These are phyloP conservation scores for Ogataea paraovalis DNA, from an alignment of 805 yeast species.

Conservation along the genomic window DNA sequence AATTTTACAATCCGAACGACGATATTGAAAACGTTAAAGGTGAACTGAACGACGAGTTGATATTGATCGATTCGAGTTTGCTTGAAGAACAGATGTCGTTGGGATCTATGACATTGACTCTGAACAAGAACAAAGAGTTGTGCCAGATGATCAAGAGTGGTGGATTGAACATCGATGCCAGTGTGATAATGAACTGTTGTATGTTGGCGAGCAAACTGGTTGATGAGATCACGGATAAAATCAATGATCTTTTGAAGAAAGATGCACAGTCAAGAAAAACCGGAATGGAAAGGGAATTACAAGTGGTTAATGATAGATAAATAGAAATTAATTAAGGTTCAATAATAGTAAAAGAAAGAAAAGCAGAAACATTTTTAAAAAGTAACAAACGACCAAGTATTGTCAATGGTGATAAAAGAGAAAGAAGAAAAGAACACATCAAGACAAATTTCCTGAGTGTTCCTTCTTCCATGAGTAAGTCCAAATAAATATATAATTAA, in stretches of 20 bases:
- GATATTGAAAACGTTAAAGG: constrained; percentile 71
- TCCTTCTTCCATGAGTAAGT: background rate
- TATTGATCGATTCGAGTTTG: constrained; percentile 69
- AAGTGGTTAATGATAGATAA: constrained; percentile 31
- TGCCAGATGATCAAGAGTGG: constrained; percentile 91
- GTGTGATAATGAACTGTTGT: constrained; percentile 62
- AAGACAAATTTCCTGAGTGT: background rate
- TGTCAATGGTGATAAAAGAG: too few species aligned
- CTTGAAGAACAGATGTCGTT: constrained; percentile 74
- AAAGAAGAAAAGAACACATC: background rate
- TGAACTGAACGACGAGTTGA: constrained; percentile 53
- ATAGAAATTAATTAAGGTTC: background rate
- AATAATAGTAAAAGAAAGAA: background rate
- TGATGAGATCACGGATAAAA: constrained; percentile 57
- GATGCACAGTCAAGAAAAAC: constrained; percentile 39
- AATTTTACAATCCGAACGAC: constrained; percentile 70
- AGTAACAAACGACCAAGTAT: background rate
- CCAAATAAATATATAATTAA: background rate
- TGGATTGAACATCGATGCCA: constrained; percentile 77
- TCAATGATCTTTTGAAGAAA: constrained; percentile 48
- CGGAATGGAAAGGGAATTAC: constrained; percentile 24
- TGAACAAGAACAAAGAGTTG: constrained; percentile 85
- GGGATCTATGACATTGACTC: constrained; percentile 78
- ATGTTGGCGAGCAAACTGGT: constrained; percentile 63
- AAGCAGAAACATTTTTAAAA: background rate